Evolutionary conservation across 805 yeast genomes (phyloP).

Genomic region (Metschnikowia anglica): DNA sequence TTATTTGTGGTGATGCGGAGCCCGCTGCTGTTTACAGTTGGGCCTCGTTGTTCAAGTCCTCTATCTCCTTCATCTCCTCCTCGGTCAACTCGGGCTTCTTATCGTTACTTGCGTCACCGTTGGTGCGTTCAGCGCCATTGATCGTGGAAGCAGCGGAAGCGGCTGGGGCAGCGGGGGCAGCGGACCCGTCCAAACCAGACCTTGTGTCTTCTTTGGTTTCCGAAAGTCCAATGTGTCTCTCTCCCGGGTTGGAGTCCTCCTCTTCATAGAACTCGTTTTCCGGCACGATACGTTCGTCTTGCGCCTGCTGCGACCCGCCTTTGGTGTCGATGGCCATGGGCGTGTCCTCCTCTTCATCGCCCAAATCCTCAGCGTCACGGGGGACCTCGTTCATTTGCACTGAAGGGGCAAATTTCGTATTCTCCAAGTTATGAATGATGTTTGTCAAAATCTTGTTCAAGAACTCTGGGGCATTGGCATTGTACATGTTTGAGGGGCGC

Average conservation of each 20-base stretch:
- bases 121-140: neutral
- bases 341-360: constrained; percentile 84
- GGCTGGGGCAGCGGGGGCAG: neutral
- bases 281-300: constrained; percentile 70
- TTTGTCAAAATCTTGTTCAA: constrained; percentile 78
- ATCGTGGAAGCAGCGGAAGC: neutral
- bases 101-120: neutral
- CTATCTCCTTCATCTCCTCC: constrained; percentile 39
- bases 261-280: constrained; percentile 77
- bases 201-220: constrained; percentile 10
- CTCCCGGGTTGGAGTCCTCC: constrained; percentile 48
- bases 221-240: constrained; percentile 26
- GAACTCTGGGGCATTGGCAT: constrained; percentile 92
- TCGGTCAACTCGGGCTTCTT: constrained; percentile 28
- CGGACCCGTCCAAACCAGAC: neutral
- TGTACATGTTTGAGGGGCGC: constrained; percentile 93
- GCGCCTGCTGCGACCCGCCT: constrained; percentile 85
- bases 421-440: constrained; percentile 74
- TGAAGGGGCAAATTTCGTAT: constrained; percentile 95
- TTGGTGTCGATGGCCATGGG: constrained; percentile 78
- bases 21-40: neutral
- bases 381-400: constrained; percentile 92
- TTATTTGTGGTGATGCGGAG: too few relatives aligned
- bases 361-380: constrained; percentile 79
- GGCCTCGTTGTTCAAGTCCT: constrained; percentile 31